Evolutionary conservation across 805 yeast species (phyloP).

Genomic region (Lachancea quebecensis): DNA sequence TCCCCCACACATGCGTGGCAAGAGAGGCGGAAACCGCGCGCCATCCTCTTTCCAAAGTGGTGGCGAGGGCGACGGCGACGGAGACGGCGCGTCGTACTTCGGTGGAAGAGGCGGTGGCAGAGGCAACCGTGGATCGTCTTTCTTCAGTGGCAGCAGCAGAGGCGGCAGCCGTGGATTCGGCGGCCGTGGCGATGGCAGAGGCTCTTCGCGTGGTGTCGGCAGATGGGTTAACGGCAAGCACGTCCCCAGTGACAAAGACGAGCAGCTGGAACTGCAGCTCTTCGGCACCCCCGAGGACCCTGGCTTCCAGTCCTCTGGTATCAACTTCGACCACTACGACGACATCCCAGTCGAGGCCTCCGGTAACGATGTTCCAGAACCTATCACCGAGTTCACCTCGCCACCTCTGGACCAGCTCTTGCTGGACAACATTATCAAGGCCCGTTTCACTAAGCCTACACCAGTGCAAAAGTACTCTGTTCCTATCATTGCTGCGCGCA

Average conservation of each 20-base stretch:
- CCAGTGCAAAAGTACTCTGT: constrained; percentile 93
- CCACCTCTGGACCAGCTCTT: constrained; percentile 88
- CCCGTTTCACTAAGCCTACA: constrained; percentile 92
- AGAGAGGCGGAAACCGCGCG: constrained; percentile 12
- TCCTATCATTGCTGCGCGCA: constrained; percentile 80
- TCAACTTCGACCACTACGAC: constrained; percentile 96
- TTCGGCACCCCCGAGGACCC: constrained; percentile 72
- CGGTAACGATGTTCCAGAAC: constrained; percentile 92
- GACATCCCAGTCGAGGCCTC: constrained; percentile 98
- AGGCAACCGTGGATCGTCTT: constrained; percentile 28
- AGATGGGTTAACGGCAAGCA: constrained; percentile 83
- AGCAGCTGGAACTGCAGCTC: constrained; percentile 64
- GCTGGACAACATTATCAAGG: constrained; percentile 77
- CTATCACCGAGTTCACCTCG: constrained; percentile 75
- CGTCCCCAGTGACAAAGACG: constrained; percentile 69
- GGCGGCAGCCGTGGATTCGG: constrained; percentile 35
- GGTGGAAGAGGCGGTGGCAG: constrained; percentile 13
- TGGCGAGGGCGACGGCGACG: constrained; percentile 3
- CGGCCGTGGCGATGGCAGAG: constrained; percentile 31
- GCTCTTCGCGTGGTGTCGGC: constrained; percentile 47
- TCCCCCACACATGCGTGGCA: constrained; percentile 43
- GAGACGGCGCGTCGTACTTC: constrained; percentile 10
- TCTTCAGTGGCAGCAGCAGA: constrained; percentile 28
- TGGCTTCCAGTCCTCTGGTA: constrained; percentile 84
- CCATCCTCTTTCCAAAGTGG: constrained; percentile 1